Conservation (phyloP, 1,139 yeast genomes). For the Yamadazyma trypodendri region DNA sequence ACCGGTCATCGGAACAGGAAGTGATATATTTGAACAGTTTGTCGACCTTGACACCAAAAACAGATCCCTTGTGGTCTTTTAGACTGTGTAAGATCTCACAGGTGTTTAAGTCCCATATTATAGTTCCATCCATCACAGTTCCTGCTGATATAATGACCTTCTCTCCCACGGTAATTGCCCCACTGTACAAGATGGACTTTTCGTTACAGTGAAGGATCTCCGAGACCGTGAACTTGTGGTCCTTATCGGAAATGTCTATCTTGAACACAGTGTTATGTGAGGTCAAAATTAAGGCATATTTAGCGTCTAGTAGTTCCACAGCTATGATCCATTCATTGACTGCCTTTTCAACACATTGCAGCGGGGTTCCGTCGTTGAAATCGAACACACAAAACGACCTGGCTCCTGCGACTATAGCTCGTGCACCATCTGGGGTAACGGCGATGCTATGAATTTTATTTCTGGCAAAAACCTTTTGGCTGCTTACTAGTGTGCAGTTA, state of each 20-base stretch:
- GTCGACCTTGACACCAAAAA: slow-evolving; percentile 75
- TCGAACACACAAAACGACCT: slow-evolving; percentile 56
- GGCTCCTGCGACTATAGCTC: slow-evolving; percentile 65
- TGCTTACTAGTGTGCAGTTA: slow-evolving; percentile 35
- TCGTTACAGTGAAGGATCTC: slow-evolving; percentile 58
- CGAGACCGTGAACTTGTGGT: slow-evolving; percentile 23
- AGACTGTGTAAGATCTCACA: slow-evolving; percentile 52
- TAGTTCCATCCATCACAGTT: slow-evolving; percentile 86
- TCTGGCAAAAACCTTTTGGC: slow-evolving; percentile 53
- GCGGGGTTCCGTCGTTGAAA: slow-evolving; percentile 1
- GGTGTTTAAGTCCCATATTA: slow-evolving; percentile 65
- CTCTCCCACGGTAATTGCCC: slow-evolving; percentile 58
- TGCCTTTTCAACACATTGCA: slow-evolving; percentile 39
- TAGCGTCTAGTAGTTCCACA: slow-evolving; percentile 46
- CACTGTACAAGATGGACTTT: slow-evolving; percentile 84
- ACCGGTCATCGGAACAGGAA: slow-evolving; percentile 92
- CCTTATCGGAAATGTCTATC: slow-evolving; percentile 29
- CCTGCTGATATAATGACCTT: slow-evolving; percentile 71
- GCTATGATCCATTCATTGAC: slow-evolving; percentile 78
- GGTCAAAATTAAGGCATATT: slow-evolving; percentile 54
- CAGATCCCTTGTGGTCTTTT: slow-evolving; percentile 84
- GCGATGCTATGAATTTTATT: slow-evolving; percentile 81
- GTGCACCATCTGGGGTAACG: slow-evolving; percentile 26
- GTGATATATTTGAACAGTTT: slow-evolving; percentile 53
- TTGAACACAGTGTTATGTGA: slow-evolving; percentile 75